Percentiles rank a stretch among this genome's conserved stretches.
Evolutionary conservation across 2,329 filamentous ascomycete species (phyloP).

Genomic region (Epichloe uncinata): DNA sequence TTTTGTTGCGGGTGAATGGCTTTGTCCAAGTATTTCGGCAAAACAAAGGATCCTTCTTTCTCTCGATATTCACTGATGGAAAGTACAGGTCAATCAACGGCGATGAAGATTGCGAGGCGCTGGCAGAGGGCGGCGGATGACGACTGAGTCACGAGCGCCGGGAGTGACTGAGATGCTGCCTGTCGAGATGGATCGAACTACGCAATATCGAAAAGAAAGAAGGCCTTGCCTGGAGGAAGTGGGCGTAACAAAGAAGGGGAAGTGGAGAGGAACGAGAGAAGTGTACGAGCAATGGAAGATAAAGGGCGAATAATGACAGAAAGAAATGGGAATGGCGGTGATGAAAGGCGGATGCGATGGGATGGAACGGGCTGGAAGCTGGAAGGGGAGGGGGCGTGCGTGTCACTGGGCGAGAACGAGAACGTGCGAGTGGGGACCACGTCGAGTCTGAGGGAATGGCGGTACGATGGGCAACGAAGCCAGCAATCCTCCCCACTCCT

Average conservation of each 20-base stretch:
- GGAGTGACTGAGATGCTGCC: not conserved
- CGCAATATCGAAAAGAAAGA: conserved; percentile 24
- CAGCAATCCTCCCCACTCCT: conserved; percentile 1
- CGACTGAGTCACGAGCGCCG: not conserved
- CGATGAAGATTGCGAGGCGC: conserved; percentile 10
- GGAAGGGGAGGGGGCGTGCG: conserved; percentile 14
- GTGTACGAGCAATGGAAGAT: conserved; percentile 16
- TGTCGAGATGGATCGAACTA: conserved; percentile 6
- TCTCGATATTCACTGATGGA: conserved; percentile 14
- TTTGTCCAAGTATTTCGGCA: not conserved
- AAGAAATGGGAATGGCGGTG: conserved; percentile 21
- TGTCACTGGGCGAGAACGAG: conserved; percentile 11
- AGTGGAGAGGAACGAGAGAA: conserved; percentile 14
- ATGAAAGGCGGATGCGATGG: conserved; percentile 11
- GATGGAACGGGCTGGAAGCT: conserved; percentile 18
- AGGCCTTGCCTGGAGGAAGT: conserved; percentile 17
- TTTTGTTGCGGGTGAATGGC: not conserved
- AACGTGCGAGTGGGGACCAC: not conserved
- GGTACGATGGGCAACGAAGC: conserved; percentile 5
- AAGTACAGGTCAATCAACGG: conserved; percentile 7
- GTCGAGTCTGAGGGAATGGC: conserved; percentile 1
- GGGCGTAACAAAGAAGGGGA: conserved; percentile 8
- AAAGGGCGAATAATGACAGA: conserved; percentile 19
- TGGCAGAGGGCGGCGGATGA: conserved; percentile 11
- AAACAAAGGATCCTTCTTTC: conserved; percentile 17